Conservation (phyloP, 805 yeast species). For the Candida tibetensis region DNA sequence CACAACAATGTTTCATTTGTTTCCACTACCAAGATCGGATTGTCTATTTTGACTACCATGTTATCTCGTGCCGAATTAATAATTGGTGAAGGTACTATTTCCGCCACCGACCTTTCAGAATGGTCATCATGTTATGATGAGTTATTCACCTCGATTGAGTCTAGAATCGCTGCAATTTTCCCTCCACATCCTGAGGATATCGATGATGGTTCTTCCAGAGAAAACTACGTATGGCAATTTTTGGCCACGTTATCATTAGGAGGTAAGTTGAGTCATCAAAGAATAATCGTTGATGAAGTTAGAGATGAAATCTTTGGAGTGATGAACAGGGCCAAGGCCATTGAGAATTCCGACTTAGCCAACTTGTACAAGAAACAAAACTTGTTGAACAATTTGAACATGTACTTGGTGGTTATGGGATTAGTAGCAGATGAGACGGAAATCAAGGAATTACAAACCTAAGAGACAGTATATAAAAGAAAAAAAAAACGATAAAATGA, state of each 20-base stretch:
- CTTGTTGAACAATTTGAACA: slow-evolving; percentile 75
- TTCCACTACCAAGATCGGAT: slow-evolving; percentile 73
- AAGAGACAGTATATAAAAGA: slow-evolving; percentile 4
- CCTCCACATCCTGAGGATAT: slow-evolving; percentile 59
- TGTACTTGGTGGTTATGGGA: slow-evolving; percentile 96
- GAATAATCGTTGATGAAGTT: slow-evolving; percentile 90
- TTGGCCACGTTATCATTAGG: slow-evolving; percentile 91
- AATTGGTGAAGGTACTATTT: slow-evolving; percentile 69
- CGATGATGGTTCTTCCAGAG: slow-evolving; percentile 57
- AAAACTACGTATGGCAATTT: slow-evolving; percentile 88
- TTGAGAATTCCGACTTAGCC: slow-evolving; percentile 46
- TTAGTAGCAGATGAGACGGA: slow-evolving; percentile 87
- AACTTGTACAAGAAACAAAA: slow-evolving; percentile 49
- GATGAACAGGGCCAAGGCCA: slow-evolving; percentile 70
- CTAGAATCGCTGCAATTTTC: slow-evolving; percentile 73
- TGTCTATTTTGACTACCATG: slow-evolving; percentile 83
- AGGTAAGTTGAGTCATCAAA: slow-evolving; percentile 86
- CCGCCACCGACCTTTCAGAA: slow-evolving; percentile 54
- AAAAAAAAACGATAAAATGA: background rate
- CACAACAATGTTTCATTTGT: slow-evolving; percentile 69
- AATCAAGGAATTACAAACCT: slow-evolving; percentile 63
- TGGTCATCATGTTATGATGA: slow-evolving; percentile 85
- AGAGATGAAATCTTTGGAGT: slow-evolving; percentile 91
- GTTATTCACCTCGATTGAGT: slow-evolving; percentile 74
- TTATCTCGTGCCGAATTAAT: slow-evolving; percentile 90